phyloP scores from a whole-genome alignment of 2,329 filamentous ascomycete species.

The Allantophomopsis cytisporea region DNA sequence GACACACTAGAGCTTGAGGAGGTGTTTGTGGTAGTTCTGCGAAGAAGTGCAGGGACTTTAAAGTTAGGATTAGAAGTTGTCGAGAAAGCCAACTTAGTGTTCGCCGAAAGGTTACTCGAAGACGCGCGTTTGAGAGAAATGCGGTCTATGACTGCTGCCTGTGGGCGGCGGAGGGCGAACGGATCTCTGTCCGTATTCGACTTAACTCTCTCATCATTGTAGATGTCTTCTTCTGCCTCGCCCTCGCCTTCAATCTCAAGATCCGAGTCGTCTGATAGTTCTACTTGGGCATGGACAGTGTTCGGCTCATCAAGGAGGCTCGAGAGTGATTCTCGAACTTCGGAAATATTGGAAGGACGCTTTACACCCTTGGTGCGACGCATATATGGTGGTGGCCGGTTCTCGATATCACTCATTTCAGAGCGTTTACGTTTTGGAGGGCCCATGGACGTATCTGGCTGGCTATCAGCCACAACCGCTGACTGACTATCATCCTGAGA shows the following conservation, averaged over 20 bases:
- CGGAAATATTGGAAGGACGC: conserved; percentile 62
- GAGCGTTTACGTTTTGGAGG: conserved; percentile 25
- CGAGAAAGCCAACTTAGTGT: conserved; percentile 41
- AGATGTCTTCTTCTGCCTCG: conserved; percentile 32
- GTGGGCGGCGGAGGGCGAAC: conserved; percentile 22
- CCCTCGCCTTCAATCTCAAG: conserved; percentile 38
- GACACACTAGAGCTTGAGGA: conserved; percentile 20
- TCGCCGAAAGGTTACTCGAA: conserved; percentile 20
- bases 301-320: conserved; percentile 66
- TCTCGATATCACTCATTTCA: conserved; percentile 24
- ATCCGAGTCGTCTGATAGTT: conserved; percentile 34
- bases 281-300: conserved; percentile 26
- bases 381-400: conserved; percentile 42
- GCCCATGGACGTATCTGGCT: conserved; percentile 22
- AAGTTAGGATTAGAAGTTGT: conserved; percentile 32
- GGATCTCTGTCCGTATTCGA: conserved; percentile 15
- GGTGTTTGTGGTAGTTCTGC: conserved; percentile 57
- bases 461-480: conserved; percentile 31
- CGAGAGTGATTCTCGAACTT: conserved; percentile 74
- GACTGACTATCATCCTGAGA: conserved; percentile 15
- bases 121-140: conserved; percentile 52
- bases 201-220: conserved; percentile 13
- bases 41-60: conserved; percentile 57
- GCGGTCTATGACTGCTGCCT: conserved; percentile 51
- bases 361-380: conserved; percentile 46